Evolutionary conservation across 441 rosid species (phyloP).

Genomic region (Manihot esculenta): DNA sequence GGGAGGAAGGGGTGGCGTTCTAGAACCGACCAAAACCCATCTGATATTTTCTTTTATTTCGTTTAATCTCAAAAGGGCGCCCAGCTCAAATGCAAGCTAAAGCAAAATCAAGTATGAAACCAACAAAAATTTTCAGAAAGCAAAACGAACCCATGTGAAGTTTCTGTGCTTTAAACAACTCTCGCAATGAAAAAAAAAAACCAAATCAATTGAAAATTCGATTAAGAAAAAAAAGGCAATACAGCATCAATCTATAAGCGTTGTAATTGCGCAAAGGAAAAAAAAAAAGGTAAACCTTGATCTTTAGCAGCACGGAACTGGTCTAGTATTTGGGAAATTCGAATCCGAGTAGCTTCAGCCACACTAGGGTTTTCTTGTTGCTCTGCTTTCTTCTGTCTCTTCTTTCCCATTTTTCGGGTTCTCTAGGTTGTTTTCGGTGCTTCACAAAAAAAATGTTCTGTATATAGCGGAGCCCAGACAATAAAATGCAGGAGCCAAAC

Average conservation of each 20-base stretch:
- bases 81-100: conserved; percentile 1
- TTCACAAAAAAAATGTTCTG: not conserved
- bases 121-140: not conserved
- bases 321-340: conserved; percentile 42
- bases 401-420: conserved; percentile 40
- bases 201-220: conserved; percentile 13
- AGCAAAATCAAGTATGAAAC: not conserved
- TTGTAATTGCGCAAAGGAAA: not conserved
- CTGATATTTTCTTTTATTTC: not conserved
- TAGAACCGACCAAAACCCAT: not conserved
- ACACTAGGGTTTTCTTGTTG: conserved; percentile 24
- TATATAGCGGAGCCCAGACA: not conserved
- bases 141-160: not conserved
- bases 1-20: too few relatives aligned
- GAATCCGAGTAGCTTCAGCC: conserved; percentile 49
- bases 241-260: too few relatives aligned
- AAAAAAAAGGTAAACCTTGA: conserved; percentile 34
- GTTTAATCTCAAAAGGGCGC: not conserved
- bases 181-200: not conserved
- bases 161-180: not conserved
- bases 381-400: conserved; percentile 38
- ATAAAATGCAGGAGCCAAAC: too few relatives aligned
- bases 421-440: not conserved
- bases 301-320: conserved; percentile 43
- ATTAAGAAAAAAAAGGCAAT: not conserved